These are phyloP conservation scores for Aspergillus neoniger DNA, from an alignment of 2,329 filamentous ascomycete genomes.

Conservation along the genomic window DNA sequence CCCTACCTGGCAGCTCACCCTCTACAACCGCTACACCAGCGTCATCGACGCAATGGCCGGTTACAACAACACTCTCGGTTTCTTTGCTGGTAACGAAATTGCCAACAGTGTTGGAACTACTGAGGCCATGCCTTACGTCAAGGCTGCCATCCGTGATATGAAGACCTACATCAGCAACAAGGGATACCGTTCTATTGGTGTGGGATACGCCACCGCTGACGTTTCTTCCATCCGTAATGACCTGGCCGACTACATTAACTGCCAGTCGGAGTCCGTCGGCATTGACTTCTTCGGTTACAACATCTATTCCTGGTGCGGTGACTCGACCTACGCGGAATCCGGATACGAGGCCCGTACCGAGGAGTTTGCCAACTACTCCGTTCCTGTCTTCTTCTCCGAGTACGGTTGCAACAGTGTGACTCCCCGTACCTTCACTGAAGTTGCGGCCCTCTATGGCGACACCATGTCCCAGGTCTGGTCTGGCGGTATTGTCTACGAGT, in stretches of 20 bases:
- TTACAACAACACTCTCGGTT: slow-evolving; percentile 89
- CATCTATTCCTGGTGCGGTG: slow-evolving; percentile 97
- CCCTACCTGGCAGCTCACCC: slow-evolving; percentile 73
- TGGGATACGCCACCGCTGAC: slow-evolving; percentile 94
- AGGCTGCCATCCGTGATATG: slow-evolving; percentile 91
- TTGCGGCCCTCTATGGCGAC: slow-evolving; percentile 72
- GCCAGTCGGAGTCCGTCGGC: slow-evolving; percentile 62
- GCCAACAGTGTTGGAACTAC: slow-evolving; percentile 87
- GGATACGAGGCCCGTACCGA: slow-evolving; percentile 78
- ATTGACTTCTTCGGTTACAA: slow-evolving; percentile 99
- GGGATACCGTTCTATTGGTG: slow-evolving; percentile 74
- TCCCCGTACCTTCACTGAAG: slow-evolving; percentile 80
- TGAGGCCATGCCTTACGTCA: slow-evolving; percentile 85
- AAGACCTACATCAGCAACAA: slow-evolving; percentile 86
- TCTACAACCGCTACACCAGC: slow-evolving; percentile 75
- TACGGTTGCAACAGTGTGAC: slow-evolving; percentile 84
- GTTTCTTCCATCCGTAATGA: slow-evolving; percentile 77
- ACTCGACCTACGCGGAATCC: slow-evolving; percentile 73
- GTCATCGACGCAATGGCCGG: slow-evolving; percentile 78
- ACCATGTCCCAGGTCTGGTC: slow-evolving; percentile 86
- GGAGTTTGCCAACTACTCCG: slow-evolving; percentile 84
- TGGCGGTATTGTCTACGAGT: slow-evolving; percentile 92
- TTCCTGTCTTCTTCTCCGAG: slow-evolving; percentile 96
- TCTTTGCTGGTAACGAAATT: slow-evolving; percentile 98
- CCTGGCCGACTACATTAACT: slow-evolving; percentile 93